A percentile compares a stretch with the other conserved stretches of the same genome.
These are phyloP conservation scores for Saccharum spontaneum DNA, from an alignment of 176 grass and related monocot species.

Conservation along the genomic window DNA sequence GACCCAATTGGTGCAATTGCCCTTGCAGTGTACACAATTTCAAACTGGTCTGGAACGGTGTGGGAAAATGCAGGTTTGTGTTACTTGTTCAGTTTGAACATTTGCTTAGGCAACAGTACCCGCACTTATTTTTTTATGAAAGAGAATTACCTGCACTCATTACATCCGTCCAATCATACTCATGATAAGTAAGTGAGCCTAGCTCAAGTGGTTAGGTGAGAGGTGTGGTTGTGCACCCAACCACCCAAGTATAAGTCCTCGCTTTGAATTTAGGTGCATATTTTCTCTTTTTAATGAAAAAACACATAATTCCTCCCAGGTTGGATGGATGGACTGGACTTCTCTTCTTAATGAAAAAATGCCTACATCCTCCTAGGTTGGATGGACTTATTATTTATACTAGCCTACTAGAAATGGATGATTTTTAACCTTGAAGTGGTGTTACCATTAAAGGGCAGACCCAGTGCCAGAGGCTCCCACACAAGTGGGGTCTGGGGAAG, in stretches of 20 bases:
- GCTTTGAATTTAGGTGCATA: background rate
- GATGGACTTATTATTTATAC: background rate
- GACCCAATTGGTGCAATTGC: conserved; percentile 80
- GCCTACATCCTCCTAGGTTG: background rate
- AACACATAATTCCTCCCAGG: background rate
- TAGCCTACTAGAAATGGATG: background rate
- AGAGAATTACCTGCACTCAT: background rate
- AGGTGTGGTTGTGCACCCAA: background rate
- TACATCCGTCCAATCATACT: background rate
- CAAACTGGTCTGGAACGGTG: conserved; percentile 95
- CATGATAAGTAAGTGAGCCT: background rate
- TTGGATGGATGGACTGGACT: too few relatives aligned
- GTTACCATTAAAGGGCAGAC: too few relatives aligned
- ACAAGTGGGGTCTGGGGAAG: too few relatives aligned
- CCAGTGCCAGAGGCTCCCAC: too few relatives aligned
- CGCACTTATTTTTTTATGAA: background rate
- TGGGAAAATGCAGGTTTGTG: conserved; percentile 95
- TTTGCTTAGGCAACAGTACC: background rate
- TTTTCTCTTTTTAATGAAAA: background rate
- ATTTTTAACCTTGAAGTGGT: background rate
- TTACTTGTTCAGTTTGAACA: conserved; percentile 7
- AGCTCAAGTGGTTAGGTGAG: background rate
- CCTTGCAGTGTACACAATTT: conserved; percentile 90
- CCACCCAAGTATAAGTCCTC: background rate
- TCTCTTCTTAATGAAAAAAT: too few relatives aligned